Evolutionary conservation across 805 yeast genomes (phyloP).

Genomic region (Metschnikowia similis): DNA sequence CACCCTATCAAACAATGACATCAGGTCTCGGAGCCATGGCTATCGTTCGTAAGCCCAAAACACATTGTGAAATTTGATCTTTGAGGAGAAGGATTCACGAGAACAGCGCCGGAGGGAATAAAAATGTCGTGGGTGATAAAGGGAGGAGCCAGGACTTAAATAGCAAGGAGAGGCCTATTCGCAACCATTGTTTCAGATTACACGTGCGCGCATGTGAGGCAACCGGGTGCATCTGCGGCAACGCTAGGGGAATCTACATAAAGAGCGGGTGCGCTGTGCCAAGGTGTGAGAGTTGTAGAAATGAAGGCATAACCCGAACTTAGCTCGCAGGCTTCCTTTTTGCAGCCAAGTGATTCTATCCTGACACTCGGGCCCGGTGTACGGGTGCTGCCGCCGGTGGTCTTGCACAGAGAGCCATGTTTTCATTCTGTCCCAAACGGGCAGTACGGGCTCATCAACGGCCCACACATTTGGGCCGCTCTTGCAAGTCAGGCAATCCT

Average conservation of each 20-base stretch:
- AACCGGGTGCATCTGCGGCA: background rate
- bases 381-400: conserved; percentile 1
- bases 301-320: too few species aligned
- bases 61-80: too few species aligned
- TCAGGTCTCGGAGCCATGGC: too few species aligned
- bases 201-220: background rate
- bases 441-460: background rate
- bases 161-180: background rate
- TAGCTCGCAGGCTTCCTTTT: too few species aligned
- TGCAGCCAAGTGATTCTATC: too few species aligned
- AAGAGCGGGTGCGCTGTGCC: background rate
- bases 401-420: background rate
- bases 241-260: background rate
- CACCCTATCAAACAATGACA: too few species aligned
- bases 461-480: background rate
- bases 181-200: background rate
- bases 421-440: background rate
- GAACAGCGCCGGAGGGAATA: too few species aligned
- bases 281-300: too few species aligned
- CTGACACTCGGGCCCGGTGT: background rate
- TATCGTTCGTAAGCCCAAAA: too few species aligned
- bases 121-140: too few species aligned
- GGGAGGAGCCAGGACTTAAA: background rate
- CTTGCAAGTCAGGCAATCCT: background rate
- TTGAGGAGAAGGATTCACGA: too few species aligned